Evolutionary conservation across 2,329 filamentous ascomycete genomes (phyloP).

Genomic region (Akanthomyces lecanii): DNA sequence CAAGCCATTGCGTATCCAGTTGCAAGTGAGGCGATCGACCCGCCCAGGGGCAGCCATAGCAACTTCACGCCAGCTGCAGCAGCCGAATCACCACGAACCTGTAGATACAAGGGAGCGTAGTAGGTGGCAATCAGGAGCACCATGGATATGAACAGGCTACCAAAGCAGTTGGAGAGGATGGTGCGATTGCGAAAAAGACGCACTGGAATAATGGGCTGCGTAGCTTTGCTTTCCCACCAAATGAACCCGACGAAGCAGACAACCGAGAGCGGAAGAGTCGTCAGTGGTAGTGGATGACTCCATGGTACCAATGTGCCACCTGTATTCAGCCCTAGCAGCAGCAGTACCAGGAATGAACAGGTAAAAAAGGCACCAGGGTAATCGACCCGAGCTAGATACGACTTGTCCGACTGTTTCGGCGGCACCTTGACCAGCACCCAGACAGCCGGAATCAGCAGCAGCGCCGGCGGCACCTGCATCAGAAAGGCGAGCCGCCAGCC

Average conservation of each 20-base stretch:
- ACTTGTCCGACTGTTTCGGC: constrained; percentile 64
- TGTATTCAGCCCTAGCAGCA: constrained; percentile 74
- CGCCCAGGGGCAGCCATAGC: background rate
- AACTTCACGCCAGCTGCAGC: constrained; percentile 64
- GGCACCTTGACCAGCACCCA: constrained; percentile 66
- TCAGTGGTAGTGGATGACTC: constrained; percentile 72
- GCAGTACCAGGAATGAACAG: constrained; percentile 61
- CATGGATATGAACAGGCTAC: constrained; percentile 76
- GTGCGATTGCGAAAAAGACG: constrained; percentile 69
- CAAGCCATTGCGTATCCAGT: background rate
- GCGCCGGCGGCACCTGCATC: background rate
- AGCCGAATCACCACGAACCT: constrained; percentile 66
- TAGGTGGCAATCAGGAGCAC: constrained; percentile 66
- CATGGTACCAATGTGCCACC: constrained; percentile 82
- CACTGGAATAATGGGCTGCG: constrained; percentile 81
- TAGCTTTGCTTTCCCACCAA: constrained; percentile 64
- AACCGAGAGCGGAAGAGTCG: constrained; percentile 62
- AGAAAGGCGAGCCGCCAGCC: background rate
- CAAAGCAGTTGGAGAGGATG: constrained; percentile 68
- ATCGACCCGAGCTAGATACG: constrained; percentile 71
- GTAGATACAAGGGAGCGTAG: constrained; percentile 79
- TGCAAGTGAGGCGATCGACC: background rate
- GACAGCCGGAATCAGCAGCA: constrained; percentile 34
- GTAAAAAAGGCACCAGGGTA: constrained; percentile 69
- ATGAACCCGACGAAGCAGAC: constrained; percentile 62